Base-by-base conservation (phyloP, 352 stramenopile species). In the Phytopythium delawarense region DNA sequence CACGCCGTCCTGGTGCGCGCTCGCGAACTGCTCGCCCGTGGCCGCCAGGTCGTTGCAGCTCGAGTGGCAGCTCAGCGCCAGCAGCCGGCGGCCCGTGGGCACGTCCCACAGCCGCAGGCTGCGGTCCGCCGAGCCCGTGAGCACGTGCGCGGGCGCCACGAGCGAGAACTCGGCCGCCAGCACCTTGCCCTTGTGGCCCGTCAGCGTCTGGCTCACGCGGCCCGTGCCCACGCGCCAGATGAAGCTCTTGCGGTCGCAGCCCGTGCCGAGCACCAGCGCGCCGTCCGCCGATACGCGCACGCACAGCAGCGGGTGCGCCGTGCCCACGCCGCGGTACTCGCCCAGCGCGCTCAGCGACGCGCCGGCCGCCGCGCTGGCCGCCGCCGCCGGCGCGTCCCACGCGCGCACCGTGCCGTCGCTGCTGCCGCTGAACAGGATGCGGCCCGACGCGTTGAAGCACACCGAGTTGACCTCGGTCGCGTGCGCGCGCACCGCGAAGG, bases 391-490 rank as follows among this genome's bases (percentile, higher is more conserved):
- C 2, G 79, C 73, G 56, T 91, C 85, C 85, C 85, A 94, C 21
- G 85, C 85, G 28, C 85, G 72, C 57, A 94, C 84, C 0, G 85
- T 94, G 50, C 85, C 85, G 51, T 94, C 85, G 58, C 85, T 94
- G 45, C 83, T 92, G 35, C 80, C 85, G 59, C 78, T 91, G 63
- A 94, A 94, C 13, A 91, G 64, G 34, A 92, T 81, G 71, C 92
- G 91, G 18, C 81, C 85, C 20, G 81, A 91, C 7, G 79, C 85
- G 61, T 91, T 94, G 51, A 92, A 94, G 55, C 83, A 90, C 13
- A 94, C 80, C 37, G 81, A 91, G 62, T 94, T 94, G 21, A 91
- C 85, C 61, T 94, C 85, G 1, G 83, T 94, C 15, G 85, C 85
- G 58, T 94, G 85, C 6, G 85, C 85, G 20, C 85, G 83, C 40